Percentiles rank a stretch among this genome's conserved stretches.
Conservation (phyloP, 495 filamentous ascomycete species). For the Letharia lupina region DNA sequence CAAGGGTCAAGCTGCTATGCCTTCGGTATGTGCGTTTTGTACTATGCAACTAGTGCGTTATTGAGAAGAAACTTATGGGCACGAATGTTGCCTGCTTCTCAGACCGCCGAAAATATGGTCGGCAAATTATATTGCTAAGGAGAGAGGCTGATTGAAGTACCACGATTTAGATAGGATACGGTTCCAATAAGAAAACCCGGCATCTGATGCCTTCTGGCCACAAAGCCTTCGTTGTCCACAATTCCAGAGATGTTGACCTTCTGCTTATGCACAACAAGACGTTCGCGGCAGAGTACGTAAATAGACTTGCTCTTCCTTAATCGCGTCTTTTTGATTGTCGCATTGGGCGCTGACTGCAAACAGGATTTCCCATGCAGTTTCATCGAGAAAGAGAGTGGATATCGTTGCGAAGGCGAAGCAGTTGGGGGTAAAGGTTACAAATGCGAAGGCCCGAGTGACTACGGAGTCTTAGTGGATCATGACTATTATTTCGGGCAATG, state of each 20-base stretch:
- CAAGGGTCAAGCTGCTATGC: conserved; percentile 92
- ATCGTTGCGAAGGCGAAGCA: conserved; percentile 95
- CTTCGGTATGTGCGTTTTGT: conserved; percentile 64
- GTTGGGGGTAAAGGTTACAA: conserved; percentile 96
- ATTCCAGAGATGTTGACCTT: conserved; percentile 88
- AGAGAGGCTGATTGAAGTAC: conserved; percentile 2
- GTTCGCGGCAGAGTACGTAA: conserved; percentile 90
- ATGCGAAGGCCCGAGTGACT: conserved; percentile 95
- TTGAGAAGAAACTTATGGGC: neutral
- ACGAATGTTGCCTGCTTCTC: neutral
- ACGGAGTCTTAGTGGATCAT: conserved; percentile 66
- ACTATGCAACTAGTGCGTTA: neutral
- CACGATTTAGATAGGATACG: conserved; percentile 76
- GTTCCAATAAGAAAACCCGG: conserved; percentile 95
- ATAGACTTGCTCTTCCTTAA: neutral
- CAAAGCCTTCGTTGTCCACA: conserved; percentile 99
- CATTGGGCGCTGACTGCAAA: conserved; percentile 10
- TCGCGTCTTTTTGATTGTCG: neutral
- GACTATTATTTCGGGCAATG: neutral
- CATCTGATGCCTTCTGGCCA: conserved; percentile 99
- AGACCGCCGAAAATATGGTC: neutral
- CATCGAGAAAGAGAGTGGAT: conserved; percentile 94
- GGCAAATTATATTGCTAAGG: neutral
- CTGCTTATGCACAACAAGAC: conserved; percentile 99
- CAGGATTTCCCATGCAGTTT: conserved; percentile 95